A percentile compares a stretch with the other conserved stretches of the same genome.
Evolutionary conservation across 257 asterid species (phyloP).

Genomic region (Solanum acaule): DNA sequence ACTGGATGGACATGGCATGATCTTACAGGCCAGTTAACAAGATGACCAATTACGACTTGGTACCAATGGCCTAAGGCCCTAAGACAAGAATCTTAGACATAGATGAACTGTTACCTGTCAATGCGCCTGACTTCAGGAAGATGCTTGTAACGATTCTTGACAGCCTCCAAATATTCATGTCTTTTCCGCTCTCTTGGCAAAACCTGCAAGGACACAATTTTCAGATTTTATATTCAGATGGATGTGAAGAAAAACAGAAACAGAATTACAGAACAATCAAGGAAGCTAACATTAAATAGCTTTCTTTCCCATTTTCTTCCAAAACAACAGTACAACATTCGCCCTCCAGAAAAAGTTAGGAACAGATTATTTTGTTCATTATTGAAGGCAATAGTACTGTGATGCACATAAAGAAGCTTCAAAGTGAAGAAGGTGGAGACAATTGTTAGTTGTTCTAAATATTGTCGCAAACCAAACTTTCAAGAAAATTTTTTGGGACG

Average conservation of each 20-base stretch:
- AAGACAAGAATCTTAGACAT: background rate
- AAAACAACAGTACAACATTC: background rate
- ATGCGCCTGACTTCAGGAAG: slow-evolving; percentile 87
- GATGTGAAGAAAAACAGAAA: background rate
- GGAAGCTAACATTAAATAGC: background rate
- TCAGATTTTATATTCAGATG: background rate
- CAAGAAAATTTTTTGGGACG: background rate
- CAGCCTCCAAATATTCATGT: slow-evolving; percentile 76
- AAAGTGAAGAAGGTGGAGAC: background rate
- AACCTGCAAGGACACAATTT: slow-evolving; percentile 30
- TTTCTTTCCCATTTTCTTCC: background rate
- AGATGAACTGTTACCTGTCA: slow-evolving; percentile 46
- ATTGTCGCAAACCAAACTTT: background rate
- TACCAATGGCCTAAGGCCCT: background rate
- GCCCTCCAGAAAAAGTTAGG: background rate
- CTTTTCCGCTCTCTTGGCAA: slow-evolving; percentile 87
- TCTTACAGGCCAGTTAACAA: background rate
- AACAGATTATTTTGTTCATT: background rate
- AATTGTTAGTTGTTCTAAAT: background rate
- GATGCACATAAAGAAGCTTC: background rate
- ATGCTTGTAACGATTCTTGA: slow-evolving; percentile 88
- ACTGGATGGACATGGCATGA: background rate
- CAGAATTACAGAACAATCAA: background rate
- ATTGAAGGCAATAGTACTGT: background rate
- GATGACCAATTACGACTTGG: background rate